Percentiles rank a stretch among this genome's conserved stretches.
Evolutionary conservation across 1,284 basidiomycete species (phyloP).

Genomic region (Ustilago sp.): DNA sequence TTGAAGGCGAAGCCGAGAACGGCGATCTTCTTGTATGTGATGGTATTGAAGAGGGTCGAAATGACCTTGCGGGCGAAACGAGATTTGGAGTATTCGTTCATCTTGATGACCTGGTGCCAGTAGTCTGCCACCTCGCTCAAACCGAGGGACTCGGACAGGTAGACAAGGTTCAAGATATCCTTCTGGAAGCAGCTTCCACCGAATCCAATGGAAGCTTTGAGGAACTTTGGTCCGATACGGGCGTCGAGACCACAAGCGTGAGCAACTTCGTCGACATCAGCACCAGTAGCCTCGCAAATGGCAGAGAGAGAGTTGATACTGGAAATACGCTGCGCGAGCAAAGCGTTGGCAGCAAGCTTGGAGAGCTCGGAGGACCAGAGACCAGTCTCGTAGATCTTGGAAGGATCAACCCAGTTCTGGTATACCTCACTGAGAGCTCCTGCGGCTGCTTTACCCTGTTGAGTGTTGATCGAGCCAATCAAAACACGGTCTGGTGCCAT

Average conservation of each 20-base stretch:
- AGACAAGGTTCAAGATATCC: constrained; percentile 98
- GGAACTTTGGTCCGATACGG: constrained; percentile 93
- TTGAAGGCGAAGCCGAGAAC: constrained; percentile 83
- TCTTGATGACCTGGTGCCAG: constrained; percentile 76
- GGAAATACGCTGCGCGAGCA: constrained; percentile 95
- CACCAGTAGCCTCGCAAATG: constrained; percentile 99
- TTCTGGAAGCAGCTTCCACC: constrained; percentile 92
- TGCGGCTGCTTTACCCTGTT: constrained; percentile 85
- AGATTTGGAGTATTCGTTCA: constrained; percentile 68
- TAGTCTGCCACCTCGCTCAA: constrained; percentile 97
- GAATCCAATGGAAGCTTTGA: constrained; percentile 95
- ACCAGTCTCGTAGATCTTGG: constrained; percentile 90
- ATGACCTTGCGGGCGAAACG: constrained; percentile 71
- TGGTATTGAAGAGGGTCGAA: constrained; percentile 92
- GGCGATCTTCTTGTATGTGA: constrained; percentile 94
- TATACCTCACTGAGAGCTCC: constrained; percentile 83
- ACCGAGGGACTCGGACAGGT: constrained; percentile 88
- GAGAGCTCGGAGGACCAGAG: constrained; percentile 98
- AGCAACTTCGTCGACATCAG: constrained; percentile 97
- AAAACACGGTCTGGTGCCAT: constrained; percentile 92
- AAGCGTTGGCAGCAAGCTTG: constrained; percentile 98
- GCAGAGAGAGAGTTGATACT: constrained; percentile 97
- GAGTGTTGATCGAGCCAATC: constrained; percentile 91
- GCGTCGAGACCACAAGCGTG: constrained; percentile 92
- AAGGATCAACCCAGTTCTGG: constrained; percentile 91